A percentile compares a stretch with the other conserved stretches of the same genome.
phyloP scores from a whole-genome alignment of 768 basidiomycete species.

The Pleurotus tuoliensis region DNA sequence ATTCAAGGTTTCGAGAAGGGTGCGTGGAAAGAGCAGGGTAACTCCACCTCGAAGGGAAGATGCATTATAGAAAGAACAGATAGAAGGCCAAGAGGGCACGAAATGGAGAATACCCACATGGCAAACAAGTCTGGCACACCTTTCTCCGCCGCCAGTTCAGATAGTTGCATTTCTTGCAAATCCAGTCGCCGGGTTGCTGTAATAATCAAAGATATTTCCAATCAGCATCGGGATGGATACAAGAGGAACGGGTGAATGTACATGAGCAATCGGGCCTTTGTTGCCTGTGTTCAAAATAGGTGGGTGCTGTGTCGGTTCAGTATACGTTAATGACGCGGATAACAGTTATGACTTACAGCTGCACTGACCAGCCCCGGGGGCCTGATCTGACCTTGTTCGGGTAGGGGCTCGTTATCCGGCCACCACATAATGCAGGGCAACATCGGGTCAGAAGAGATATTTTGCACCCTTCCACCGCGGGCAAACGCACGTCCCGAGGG shows the following conservation, averaged over 20 bases:
- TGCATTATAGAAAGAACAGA: background rate
- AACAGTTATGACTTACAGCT: conserved; percentile 35
- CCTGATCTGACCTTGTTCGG: conserved; percentile 75
- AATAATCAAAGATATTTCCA: conserved; percentile 1
- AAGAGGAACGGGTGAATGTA: conserved; percentile 34
- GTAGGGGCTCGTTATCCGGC: conserved; percentile 86
- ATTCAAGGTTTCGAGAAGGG: background rate
- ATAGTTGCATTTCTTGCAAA: conserved; percentile 82
- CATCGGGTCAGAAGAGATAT: conserved; percentile 69
- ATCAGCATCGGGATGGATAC: conserved; percentile 13
- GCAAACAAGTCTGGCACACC: conserved; percentile 86
- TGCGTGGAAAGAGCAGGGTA: background rate
- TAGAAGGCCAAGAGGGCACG: conserved; percentile 1
- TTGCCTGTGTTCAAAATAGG: conserved; percentile 90
- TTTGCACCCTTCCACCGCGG: conserved; percentile 74
- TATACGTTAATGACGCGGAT: too few species aligned
- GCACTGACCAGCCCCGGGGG: conserved; percentile 52
- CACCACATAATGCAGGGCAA: conserved; percentile 82
- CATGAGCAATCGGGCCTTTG: conserved; percentile 81
- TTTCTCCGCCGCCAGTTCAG: conserved; percentile 85
- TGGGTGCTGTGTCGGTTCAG: conserved; percentile 48
- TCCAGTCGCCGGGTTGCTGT: conserved; percentile 76
- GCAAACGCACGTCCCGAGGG: conserved; percentile 80
- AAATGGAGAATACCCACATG: conserved; percentile 49
- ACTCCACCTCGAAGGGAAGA: background rate